phyloP scores from a whole-genome alignment of 495 filamentous ascomycete genomes.

The Barbatosphaeria neglecta region DNA sequence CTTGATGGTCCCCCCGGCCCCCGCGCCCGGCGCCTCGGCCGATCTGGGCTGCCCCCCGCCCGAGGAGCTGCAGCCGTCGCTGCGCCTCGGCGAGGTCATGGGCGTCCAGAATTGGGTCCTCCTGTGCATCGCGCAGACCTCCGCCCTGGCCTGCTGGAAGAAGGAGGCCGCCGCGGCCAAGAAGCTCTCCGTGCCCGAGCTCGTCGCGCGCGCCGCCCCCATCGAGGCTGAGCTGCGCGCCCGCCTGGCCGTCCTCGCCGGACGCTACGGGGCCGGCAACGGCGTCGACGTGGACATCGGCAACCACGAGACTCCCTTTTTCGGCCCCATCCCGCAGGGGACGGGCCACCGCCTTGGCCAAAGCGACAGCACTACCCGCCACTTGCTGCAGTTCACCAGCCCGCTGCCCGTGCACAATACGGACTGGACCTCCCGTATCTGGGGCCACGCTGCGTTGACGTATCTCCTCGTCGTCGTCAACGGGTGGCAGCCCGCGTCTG shows the following conservation, averaged over 20 bases:
- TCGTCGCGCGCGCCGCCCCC: slow-evolving; percentile 25
- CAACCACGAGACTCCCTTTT: neutral
- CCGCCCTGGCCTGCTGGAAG: slow-evolving; percentile 40
- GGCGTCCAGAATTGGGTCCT: slow-evolving; percentile 39
- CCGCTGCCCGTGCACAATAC: neutral
- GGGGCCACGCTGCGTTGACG: slow-evolving; percentile 36
- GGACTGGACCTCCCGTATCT: slow-evolving; percentile 20
- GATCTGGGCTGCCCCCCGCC: slow-evolving; percentile 5
- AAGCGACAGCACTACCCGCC: slow-evolving; percentile 2
- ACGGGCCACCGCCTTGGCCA: neutral
- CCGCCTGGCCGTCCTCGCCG: slow-evolving; percentile 14
- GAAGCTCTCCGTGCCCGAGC: slow-evolving; percentile 31
- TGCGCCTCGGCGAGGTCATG: slow-evolving; percentile 28
- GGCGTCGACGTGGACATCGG: neutral
- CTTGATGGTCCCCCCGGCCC: slow-evolving; percentile 15
- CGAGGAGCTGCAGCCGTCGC: slow-evolving; percentile 10
- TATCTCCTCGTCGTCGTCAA: slow-evolving; percentile 39
- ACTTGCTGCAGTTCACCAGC: slow-evolving; percentile 1
- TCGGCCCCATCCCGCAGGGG: neutral
- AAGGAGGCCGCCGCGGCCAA: slow-evolving; percentile 26
- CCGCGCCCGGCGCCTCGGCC: slow-evolving; percentile 3
- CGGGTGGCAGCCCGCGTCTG: slow-evolving; percentile 38
- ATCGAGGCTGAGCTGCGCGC: slow-evolving; percentile 26
- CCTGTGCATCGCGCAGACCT: slow-evolving; percentile 32
- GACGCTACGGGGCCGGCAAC: slow-evolving; percentile 4